A percentile compares a stretch with the other conserved stretches of the same genome.
These are phyloP conservation scores for Verticillium nubilum DNA, from an alignment of 2,329 filamentous ascomycete species.

Conservation along the genomic window DNA sequence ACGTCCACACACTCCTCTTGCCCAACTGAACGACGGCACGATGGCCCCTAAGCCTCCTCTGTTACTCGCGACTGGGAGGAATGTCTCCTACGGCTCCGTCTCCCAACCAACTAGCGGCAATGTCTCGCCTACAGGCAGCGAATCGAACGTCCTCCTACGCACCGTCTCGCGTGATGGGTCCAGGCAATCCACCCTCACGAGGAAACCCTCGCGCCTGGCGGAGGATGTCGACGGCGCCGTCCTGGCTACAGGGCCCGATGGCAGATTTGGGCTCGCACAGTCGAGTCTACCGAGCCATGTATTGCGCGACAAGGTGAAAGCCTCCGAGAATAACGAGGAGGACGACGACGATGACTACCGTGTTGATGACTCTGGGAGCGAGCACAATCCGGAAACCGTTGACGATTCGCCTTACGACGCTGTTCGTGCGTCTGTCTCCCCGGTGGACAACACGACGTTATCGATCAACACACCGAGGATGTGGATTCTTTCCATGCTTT, in stretches of 20 bases:
- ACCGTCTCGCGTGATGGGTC: slow-evolving; percentile 18
- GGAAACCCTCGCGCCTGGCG: slow-evolving; percentile 31
- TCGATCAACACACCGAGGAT: slow-evolving; percentile 85
- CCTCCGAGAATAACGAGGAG: slow-evolving; percentile 13
- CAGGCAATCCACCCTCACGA: slow-evolving; percentile 22
- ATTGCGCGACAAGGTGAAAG: slow-evolving; percentile 28
- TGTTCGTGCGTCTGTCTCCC: slow-evolving; percentile 73
- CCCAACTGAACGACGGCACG: slow-evolving; percentile 9
- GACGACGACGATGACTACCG: slow-evolving; percentile 23
- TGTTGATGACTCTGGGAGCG: slow-evolving; percentile 18
- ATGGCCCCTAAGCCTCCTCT: slow-evolving; percentile 24
- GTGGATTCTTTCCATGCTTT: slow-evolving; percentile 77
- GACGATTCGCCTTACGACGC: slow-evolving; percentile 74
- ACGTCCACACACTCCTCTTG: slow-evolving; percentile 2
- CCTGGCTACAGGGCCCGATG: slow-evolving; percentile 47
- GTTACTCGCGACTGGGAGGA: slow-evolving; percentile 18
- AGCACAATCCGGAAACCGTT: slow-evolving; percentile 38
- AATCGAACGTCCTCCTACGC: slow-evolving; percentile 12
- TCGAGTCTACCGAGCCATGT: slow-evolving; percentile 39
- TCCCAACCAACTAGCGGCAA: slow-evolving; percentile 28
- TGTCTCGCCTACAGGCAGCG: slow-evolving; percentile 27
- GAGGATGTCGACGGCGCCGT: slow-evolving; percentile 46
- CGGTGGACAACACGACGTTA: slow-evolving; percentile 68
- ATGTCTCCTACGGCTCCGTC: slow-evolving; percentile 32
- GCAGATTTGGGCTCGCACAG: slow-evolving; percentile 47